Evolutionary conservation across 768 basidiomycete genomes (phyloP).

Genomic region (Tylopilus intermedius): DNA sequence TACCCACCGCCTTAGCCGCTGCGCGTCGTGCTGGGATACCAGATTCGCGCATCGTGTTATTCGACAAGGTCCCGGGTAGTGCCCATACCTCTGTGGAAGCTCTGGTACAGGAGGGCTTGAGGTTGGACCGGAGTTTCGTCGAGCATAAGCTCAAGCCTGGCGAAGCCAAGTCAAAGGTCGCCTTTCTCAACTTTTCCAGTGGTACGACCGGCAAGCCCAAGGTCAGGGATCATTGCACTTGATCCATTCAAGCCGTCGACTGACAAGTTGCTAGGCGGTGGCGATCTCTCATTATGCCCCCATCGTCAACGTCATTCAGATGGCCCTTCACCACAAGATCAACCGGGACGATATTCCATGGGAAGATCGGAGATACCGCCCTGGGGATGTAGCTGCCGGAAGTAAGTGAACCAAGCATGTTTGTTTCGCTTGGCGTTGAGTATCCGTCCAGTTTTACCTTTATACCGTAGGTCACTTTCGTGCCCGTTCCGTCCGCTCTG

Average conservation of each 20-base stretch:
- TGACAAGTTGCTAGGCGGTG: constrained; percentile 44
- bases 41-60: constrained; percentile 23
- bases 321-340: constrained; percentile 45
- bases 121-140: constrained; percentile 34
- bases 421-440: constrained; percentile 7
- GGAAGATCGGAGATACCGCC: constrained; percentile 39
- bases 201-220: constrained; percentile 61
- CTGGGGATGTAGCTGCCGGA: constrained; percentile 55
- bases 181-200: constrained; percentile 69
- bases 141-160: constrained; percentile 48
- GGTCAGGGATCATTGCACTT: constrained; percentile 3
- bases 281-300: constrained; percentile 61
- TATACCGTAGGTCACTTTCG: constrained; percentile 46
- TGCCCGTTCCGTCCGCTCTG: constrained; percentile 5
- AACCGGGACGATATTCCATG: constrained; percentile 34
- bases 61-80: constrained; percentile 19
- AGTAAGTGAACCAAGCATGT: constrained; percentile 36
- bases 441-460: constrained; percentile 44
- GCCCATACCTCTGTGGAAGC: constrained; percentile 37
- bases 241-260: not conserved
- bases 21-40: constrained; percentile 29
- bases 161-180: constrained; percentile 56
- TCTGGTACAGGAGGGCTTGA: constrained; percentile 43
- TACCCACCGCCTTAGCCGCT: constrained; percentile 28
- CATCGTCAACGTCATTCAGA: constrained; percentile 62